Base-by-base conservation (phyloP, 768 basidiomycete genomes). In the Strobilomyces confusus region DNA sequence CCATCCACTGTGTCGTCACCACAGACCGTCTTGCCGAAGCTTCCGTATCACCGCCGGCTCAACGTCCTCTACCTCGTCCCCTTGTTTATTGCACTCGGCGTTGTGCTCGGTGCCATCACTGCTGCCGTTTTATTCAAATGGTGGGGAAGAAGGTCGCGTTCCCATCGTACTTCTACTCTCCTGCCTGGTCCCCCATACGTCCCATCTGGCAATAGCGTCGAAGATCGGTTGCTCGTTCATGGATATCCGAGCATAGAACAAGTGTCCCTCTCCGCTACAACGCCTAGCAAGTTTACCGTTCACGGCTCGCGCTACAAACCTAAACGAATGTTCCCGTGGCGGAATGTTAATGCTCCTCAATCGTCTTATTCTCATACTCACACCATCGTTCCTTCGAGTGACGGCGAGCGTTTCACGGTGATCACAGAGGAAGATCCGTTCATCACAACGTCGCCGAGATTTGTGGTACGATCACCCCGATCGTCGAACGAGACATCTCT, bases 261-360 rank as follows among this genome's bases (percentile, higher is more conserved):
- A 5, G 69, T 63, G 6, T 52, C 64, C 5, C 60, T 67, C 29
- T 59, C 61, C 43, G 53, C 60, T 22, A 57, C 53, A 5, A 69
- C 68, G 17, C 69, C 68, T 4, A 69, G 68, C 47, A 69, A 71
- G 52, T 47, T 38, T 12, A 69, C 66, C 1, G 26, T 69, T 36
- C 69, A 71, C 14, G 68, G 63, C 29, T 59, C 66, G 9, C 55
- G 58, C 41, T 68, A 69, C 51, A 23, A 26, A 46, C 54, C 68
- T 20, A 48, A 57, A 17, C 57, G 48, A 26, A 44, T 22, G 15
- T 38, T 48, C n/a, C 32, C 44, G 12, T 66, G 60, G 63, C 45
- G 46, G 20, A 20, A 49, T 14, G 19, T 23, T 15, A 47, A 40
- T n/a, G 17, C 5, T 3, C 23, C 54, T 30, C 63, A 32, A n/a